phyloP scores from a whole-genome alignment of 352 stramenopile genomes.

The Phytophthora hibernalis region DNA sequence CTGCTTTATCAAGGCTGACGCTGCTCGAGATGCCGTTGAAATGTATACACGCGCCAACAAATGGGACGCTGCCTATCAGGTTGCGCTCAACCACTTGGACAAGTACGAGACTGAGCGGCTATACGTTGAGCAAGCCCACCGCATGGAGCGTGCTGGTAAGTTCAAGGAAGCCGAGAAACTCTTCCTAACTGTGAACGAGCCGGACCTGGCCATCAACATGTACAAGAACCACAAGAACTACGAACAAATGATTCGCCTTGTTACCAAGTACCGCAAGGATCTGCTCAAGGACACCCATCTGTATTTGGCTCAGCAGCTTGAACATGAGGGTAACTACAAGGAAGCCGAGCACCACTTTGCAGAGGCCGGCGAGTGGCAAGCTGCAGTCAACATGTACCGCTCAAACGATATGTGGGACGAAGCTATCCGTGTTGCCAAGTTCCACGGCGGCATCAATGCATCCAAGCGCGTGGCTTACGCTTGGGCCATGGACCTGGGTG shows the following conservation, averaged over 20 bases:
- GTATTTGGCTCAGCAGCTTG: conserved; percentile 93
- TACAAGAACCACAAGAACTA: conserved; percentile 97
- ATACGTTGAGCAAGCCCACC: conserved; percentile 94
- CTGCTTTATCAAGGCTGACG: conserved; percentile 93
- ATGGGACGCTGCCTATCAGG: conserved; percentile 94
- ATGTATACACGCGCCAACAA: conserved; percentile 95
- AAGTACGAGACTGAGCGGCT: conserved; percentile 92
- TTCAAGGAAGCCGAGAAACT: conserved; percentile 95
- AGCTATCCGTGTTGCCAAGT: conserved; percentile 94
- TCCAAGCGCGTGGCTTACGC: conserved; percentile 94
- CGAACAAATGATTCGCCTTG: conserved; percentile 95
- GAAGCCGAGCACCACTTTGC: conserved; percentile 95
- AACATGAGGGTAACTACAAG: conserved; percentile 93
- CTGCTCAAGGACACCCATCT: conserved; percentile 94
- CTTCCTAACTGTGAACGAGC: conserved; percentile 93
- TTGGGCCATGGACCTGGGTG: conserved; percentile 92
- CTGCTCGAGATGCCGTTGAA: conserved; percentile 90
- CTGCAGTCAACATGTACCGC: conserved; percentile 95
- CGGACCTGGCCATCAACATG: conserved; percentile 95
- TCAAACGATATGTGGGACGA: conserved; percentile 96
- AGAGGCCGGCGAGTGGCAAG: conserved; percentile 91
- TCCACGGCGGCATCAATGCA: conserved; percentile 91
- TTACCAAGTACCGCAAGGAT: conserved; percentile 94
- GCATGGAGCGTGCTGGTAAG: conserved; percentile 90
- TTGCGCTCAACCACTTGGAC: conserved; percentile 93